Percentiles rank a stretch among this genome's conserved stretches.
phyloP scores from a whole-genome alignment of 2,329 filamentous ascomycete species.

The Aspergillus phoenicis region DNA sequence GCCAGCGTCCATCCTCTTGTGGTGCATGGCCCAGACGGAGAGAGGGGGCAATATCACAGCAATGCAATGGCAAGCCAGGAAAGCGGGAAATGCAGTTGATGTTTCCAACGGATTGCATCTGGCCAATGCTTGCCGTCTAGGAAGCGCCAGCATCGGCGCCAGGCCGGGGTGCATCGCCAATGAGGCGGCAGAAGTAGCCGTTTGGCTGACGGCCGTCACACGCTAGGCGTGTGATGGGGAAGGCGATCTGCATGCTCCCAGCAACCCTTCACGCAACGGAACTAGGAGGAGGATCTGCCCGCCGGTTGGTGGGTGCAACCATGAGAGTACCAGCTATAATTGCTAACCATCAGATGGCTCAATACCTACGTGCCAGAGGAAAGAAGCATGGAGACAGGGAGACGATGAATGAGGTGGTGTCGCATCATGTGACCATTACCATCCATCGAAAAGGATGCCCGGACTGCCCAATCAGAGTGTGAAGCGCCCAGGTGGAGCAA shows the following conservation, averaged over 20 bases:
- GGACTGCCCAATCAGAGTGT: slow-evolving; percentile 2
- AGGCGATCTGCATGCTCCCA: slow-evolving; percentile 32
- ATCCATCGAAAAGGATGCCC: not conserved
- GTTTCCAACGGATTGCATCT: slow-evolving; percentile 37
- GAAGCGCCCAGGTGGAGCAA: slow-evolving; percentile 16
- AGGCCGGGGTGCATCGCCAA: slow-evolving; percentile 30
- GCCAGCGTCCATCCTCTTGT: slow-evolving; percentile 18
- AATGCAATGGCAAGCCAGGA: slow-evolving; percentile 23
- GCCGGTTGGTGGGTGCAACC: not conserved
- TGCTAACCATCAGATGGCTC: too few relatives aligned
- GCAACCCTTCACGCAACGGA: not conserved
- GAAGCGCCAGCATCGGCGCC: slow-evolving; percentile 37
- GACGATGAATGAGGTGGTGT: too few relatives aligned
- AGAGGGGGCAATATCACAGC: slow-evolving; percentile 33
- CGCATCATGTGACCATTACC: too few relatives aligned
- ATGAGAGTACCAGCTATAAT: not conserved
- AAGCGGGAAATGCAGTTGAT: slow-evolving; percentile 24
- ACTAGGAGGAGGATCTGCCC: slow-evolving; percentile 10
- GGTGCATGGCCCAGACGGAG: slow-evolving; percentile 27
- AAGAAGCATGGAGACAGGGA: too few relatives aligned
- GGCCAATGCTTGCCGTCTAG: slow-evolving; percentile 36
- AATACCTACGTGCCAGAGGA: too few relatives aligned
- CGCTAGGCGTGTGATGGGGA: slow-evolving; percentile 38
- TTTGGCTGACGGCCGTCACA: slow-evolving; percentile 35
- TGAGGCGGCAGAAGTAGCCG: slow-evolving; percentile 23